phyloP scores from a whole-genome alignment of 2,329 filamentous ascomycete genomes.

The Ceratocystiopsis sp. region DNA sequence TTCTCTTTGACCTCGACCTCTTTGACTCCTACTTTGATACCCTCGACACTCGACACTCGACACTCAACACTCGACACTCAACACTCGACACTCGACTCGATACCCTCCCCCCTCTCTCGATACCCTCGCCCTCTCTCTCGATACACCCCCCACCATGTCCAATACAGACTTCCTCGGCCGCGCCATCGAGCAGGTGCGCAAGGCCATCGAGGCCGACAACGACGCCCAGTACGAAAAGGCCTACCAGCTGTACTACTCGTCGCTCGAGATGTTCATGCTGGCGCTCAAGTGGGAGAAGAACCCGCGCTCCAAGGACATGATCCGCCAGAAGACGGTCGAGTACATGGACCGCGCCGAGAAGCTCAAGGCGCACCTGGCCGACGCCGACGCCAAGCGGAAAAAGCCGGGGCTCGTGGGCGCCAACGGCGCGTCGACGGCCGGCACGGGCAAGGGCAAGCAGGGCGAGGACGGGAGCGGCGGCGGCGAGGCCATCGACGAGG shows the following conservation, averaged over 20 bases:
- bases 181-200: constrained; percentile 92
- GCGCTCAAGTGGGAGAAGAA: constrained; percentile 99
- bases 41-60: too few species aligned
- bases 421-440: constrained; percentile 49
- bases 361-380: constrained; percentile 75
- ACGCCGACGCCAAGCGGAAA: constrained; percentile 53
- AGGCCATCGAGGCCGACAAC: constrained; percentile 92
- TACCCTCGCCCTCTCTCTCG: neutral
- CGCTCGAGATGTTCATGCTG: constrained; percentile 96
- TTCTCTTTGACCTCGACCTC: too few species aligned
- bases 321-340: constrained; percentile 82
- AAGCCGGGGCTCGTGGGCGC: constrained; percentile 56
- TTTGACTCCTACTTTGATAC: too few species aligned
- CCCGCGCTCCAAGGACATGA: constrained; percentile 90
- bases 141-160: constrained; percentile 48
- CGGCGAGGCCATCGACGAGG: constrained; percentile 59
- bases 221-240: constrained; percentile 93
- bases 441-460: constrained; percentile 43
- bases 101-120: neutral
- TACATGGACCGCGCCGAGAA: constrained; percentile 99
- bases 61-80: too few species aligned
- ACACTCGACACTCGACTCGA: neutral
- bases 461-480: constrained; percentile 42
- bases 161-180: constrained; percentile 94
- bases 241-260: constrained; percentile 88